Conservation (phyloP, 1,284 basidiomycete species). For the Rhodotorula sp. region DNA sequence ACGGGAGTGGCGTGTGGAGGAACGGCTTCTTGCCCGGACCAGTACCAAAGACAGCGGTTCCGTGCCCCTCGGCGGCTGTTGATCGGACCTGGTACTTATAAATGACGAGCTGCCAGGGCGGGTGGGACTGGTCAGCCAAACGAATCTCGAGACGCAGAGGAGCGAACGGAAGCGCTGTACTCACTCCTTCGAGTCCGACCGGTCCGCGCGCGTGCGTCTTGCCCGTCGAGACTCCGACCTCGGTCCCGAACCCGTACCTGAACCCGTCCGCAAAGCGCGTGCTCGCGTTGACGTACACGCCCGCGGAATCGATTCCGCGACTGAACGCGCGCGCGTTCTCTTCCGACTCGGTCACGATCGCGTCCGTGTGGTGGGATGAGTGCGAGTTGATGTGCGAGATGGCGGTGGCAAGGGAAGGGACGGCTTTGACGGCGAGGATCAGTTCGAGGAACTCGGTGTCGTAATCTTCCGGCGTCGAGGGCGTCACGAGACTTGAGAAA, state of each 20-base stretch:
- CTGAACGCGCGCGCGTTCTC: conserved; percentile 71
- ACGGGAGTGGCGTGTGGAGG: conserved; percentile 59
- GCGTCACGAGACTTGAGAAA: conserved; percentile 50
- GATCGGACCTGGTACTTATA: conserved; percentile 92
- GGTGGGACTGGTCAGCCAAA: neutral
- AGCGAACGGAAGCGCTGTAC: neutral
- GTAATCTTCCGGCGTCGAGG: conserved; percentile 59
- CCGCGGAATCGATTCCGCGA: conserved; percentile 83
- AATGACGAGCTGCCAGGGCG: conserved; percentile 62
- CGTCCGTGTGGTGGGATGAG: conserved; percentile 93
- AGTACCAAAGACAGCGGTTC: conserved; percentile 73
- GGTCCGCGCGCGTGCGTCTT: conserved; percentile 96
- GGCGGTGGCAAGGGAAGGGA: conserved; percentile 69
- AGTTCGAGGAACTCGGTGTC: conserved; percentile 84
- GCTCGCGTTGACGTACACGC: conserved; percentile 90
- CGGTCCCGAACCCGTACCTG: conserved; percentile 94
- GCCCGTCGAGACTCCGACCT: conserved; percentile 96
- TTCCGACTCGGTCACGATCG: conserved; percentile 82
- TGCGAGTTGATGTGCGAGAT: conserved; percentile 88
- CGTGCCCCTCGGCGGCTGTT: conserved; percentile 67
- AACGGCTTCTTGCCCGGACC: conserved; percentile 72
- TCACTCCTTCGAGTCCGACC: conserved; percentile 82
- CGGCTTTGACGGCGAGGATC: conserved; percentile 73
- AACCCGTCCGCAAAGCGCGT: conserved; percentile 97
- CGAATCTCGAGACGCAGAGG: neutral